Percentiles rank a stretch among this genome's conserved stretches.
These are phyloP conservation scores for Umbelopsis sp. DNA, from an alignment of 371 early-diverging fungal genomes.

Conservation along the genomic window DNA sequence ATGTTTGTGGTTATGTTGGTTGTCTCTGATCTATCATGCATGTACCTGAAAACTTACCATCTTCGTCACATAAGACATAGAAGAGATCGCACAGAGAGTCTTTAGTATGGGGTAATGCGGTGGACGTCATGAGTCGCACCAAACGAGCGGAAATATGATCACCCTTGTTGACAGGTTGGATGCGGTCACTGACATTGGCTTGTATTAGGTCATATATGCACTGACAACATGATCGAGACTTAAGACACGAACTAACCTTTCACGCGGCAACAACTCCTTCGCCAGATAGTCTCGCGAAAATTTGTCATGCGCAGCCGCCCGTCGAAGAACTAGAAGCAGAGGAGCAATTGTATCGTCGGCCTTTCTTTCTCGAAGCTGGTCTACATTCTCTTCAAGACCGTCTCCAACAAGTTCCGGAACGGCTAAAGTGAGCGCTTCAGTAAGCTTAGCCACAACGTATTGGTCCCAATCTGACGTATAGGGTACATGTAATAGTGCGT, in stretches of 20 bases:
- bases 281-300: constrained; percentile 40
- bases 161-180: constrained; percentile 76
- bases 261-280: constrained; percentile 56
- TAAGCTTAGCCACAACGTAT: constrained; percentile 23
- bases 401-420: constrained; percentile 41
- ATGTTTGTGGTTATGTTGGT: background rate
- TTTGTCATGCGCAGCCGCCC: constrained; percentile 52
- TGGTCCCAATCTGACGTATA: constrained; percentile 26
- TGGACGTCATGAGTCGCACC: constrained; percentile 77
- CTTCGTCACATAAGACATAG: constrained; percentile 75
- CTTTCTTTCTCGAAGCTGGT: constrained; percentile 20
- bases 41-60: constrained; percentile 58
- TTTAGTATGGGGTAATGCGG: constrained; percentile 64
- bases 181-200: constrained; percentile 63
- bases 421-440: constrained; percentile 32
- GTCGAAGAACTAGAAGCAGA: constrained; percentile 56
- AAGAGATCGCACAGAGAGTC: constrained; percentile 75
- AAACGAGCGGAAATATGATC: constrained; percentile 62
- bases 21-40: background rate
- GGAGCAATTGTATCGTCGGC: constrained; percentile 73
- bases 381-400: constrained; percentile 34
- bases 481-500: constrained; percentile 71
- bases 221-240: too few species aligned
- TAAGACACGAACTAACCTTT: constrained; percentile 55
- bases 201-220: background rate